A percentile compares a stretch with the other conserved stretches of the same genome.
These are phyloP conservation scores for Penicillium sp. DNA, from an alignment of 2,329 filamentous ascomycete genomes.

Conservation along the genomic window DNA sequence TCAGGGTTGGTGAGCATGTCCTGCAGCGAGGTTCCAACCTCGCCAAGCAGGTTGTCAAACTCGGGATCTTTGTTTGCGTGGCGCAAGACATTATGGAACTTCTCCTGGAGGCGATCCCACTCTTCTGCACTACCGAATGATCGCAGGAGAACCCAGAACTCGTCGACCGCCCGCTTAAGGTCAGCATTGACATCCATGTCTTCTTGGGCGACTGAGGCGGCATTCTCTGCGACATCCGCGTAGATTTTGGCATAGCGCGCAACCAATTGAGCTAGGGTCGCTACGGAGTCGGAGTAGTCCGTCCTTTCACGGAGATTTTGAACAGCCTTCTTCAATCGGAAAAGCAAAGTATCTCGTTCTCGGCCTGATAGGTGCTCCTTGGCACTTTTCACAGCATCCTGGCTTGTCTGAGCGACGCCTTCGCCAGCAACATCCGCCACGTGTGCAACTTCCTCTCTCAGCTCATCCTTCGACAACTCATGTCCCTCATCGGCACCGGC, in stretches of 20 bases:
- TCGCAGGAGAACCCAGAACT: conserved; percentile 77
- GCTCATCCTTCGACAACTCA: conserved; percentile 60
- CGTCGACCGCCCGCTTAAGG: conserved; percentile 70
- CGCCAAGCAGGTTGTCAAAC: conserved; percentile 73
- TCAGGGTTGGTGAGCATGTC: conserved; percentile 80
- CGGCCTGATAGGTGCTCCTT: conserved; percentile 70
- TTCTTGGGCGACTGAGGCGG: conserved; percentile 64
- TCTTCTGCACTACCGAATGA: conserved; percentile 72
- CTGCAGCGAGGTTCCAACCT: conserved; percentile 72
- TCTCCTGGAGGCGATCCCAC: conserved; percentile 72
- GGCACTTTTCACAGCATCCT: conserved; percentile 67
- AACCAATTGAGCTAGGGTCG: conserved; percentile 71
- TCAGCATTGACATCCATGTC: conserved; percentile 72
- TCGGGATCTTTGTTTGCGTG: conserved; percentile 76
- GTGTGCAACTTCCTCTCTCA: conserved; percentile 58
- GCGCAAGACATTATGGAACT: conserved; percentile 68
- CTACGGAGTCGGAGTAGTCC: conserved; percentile 85
- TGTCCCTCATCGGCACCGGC: conserved; percentile 47
- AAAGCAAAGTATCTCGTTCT: conserved; percentile 69
- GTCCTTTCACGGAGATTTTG: conserved; percentile 69
- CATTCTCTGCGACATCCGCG: conserved; percentile 67
- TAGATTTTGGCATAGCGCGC: conserved; percentile 77
- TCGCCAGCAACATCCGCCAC: conserved; percentile 47
- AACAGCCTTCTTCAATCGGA: conserved; percentile 74
- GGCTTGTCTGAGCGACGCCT: conserved; percentile 41